A percentile compares a stretch with the other conserved stretches of the same genome.
Conservation (phyloP, 805 yeast species). For the Barnettozyma californica region DNA sequence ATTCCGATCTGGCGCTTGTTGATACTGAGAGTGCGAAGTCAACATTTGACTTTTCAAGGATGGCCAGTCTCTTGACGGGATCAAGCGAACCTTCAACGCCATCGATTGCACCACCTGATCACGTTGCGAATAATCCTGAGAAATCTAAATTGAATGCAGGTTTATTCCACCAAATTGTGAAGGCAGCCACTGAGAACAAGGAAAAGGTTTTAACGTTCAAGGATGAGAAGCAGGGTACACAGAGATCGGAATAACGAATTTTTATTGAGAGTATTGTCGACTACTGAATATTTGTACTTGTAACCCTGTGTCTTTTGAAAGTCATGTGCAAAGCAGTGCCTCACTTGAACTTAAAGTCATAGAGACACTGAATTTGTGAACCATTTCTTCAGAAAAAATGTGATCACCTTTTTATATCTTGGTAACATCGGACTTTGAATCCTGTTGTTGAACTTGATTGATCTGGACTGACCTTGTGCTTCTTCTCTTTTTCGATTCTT, state of each 20-base stretch:
- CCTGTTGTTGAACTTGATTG: too few species aligned
- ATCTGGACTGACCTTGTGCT: too few species aligned
- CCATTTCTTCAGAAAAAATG: too few species aligned
- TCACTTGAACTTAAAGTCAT: too few species aligned
- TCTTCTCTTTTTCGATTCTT: too few species aligned
- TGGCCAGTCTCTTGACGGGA: neutral
- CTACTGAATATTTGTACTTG: too few species aligned
- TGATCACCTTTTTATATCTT: too few species aligned
- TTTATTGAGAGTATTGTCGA: too few species aligned
- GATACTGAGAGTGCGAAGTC: constrained; percentile 18
- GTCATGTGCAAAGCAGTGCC: too few species aligned
- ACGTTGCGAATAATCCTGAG: constrained; percentile 1
- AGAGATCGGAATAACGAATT: neutral
- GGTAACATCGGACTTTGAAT: too few species aligned
- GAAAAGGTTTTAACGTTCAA: constrained; percentile 19
- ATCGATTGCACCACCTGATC: constrained; percentile 7
- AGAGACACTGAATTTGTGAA: too few species aligned
- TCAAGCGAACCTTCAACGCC: constrained; percentile 6
- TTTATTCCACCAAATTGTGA: constrained; percentile 66
- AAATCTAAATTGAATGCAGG: constrained; percentile 35
- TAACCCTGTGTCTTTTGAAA: too few species aligned
- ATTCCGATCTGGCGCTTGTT: constrained; percentile 23
- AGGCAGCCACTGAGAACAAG: constrained; percentile 54
- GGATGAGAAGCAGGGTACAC: neutral
- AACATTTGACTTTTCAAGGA: constrained; percentile 4